These are phyloP conservation scores for Umbellularia californica DNA, from an alignment of 164 flowering plant genomes.

Conservation along the genomic window DNA sequence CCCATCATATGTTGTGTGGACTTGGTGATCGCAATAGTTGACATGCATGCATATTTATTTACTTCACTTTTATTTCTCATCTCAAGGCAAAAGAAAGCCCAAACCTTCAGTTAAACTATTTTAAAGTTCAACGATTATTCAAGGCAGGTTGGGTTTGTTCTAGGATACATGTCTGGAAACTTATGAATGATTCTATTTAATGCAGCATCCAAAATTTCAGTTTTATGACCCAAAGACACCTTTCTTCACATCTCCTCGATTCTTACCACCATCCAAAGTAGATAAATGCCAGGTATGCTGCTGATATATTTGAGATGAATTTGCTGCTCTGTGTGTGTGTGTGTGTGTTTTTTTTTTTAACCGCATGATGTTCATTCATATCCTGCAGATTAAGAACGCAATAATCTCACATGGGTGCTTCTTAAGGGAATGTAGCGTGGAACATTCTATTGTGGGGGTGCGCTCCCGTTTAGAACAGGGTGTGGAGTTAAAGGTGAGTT, in stretches of 20 bases:
- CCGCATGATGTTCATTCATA: slow-evolving; percentile 14
- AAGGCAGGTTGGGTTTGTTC: not conserved
- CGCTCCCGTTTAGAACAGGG: slow-evolving; percentile 87
- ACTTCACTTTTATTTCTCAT: not conserved
- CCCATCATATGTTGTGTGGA: not conserved
- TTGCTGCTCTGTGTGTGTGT: too few species aligned
- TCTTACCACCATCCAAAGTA: slow-evolving; percentile 87
- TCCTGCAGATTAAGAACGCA: slow-evolving; percentile 70
- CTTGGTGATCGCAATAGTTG: not conserved
- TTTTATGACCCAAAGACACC: slow-evolving; percentile 90
- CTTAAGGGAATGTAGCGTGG: slow-evolving; percentile 73
- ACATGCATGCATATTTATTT: not conserved
- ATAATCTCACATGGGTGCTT: slow-evolving; percentile 97
- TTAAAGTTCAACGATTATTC: not conserved
- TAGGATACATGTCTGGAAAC: not conserved
- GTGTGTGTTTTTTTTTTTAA: slow-evolving; percentile 5
- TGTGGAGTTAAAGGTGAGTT: slow-evolving; percentile 64
- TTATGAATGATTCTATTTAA: not conserved
- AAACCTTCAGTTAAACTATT: too few species aligned
- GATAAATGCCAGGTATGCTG: slow-evolving; percentile 77
- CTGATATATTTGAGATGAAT: not conserved
- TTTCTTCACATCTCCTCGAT: slow-evolving; percentile 89
- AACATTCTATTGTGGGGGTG: slow-evolving; percentile 81
- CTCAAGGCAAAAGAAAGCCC: not conserved
- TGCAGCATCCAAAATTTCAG: slow-evolving; percentile 78